These are phyloP conservation scores for Beta macrorhiza DNA, from an alignment of 179 eudicot genomes.

Conservation along the genomic window DNA sequence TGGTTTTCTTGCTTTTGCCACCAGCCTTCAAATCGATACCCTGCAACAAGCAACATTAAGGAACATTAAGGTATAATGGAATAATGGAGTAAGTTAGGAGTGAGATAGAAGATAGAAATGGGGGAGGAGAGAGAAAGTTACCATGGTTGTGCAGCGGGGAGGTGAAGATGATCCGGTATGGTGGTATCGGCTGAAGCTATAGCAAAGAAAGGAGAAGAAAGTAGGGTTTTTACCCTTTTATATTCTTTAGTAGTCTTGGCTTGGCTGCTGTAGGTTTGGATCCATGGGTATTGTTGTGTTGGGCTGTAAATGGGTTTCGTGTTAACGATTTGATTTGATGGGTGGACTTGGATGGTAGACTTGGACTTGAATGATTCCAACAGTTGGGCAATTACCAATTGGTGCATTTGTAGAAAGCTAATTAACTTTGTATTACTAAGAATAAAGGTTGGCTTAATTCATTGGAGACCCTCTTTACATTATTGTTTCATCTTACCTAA, in stretches of 20 bases:
- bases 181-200: slow-evolving; percentile 5
- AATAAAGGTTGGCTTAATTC: too few species aligned
- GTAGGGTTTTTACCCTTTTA: slow-evolving; percentile 31
- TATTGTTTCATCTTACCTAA: too few species aligned
- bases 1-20: slow-evolving; percentile 61
- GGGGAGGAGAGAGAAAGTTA: slow-evolving; percentile 6
- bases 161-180: neutral
- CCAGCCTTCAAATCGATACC: slow-evolving; percentile 76
- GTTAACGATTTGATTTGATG: neutral
- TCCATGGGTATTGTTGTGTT: neutral
- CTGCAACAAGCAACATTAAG: slow-evolving; percentile 19
- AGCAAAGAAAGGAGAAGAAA: neutral
- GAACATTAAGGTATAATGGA: too few species aligned
- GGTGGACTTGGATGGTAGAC: too few species aligned
- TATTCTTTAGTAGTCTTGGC: neutral
- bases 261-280: neutral
- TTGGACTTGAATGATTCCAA: too few species aligned
- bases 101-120: neutral
- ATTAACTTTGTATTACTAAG: too few species aligned
- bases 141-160: slow-evolving; percentile 32
- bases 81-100: neutral
- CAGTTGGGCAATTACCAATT: too few species aligned
- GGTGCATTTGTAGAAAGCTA: too few species aligned
- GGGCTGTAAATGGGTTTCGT: too few species aligned
- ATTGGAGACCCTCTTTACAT: too few species aligned